Conservation (phyloP, 441 rosid genomes). For the Syzygium malaccense region DNA sequence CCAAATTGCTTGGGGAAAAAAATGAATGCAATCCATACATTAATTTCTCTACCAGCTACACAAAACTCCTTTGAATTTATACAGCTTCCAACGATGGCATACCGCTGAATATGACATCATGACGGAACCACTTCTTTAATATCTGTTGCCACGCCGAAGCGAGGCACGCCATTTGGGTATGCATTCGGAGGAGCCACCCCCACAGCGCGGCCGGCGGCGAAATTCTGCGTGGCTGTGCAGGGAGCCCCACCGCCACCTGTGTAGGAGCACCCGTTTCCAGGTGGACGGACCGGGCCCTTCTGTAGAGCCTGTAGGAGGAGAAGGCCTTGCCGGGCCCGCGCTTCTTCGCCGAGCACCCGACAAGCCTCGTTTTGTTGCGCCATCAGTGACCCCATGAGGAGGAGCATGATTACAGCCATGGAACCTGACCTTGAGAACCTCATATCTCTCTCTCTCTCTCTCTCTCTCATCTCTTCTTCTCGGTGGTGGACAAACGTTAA, state of each 20-base stretch:
- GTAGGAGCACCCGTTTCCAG: neutral
- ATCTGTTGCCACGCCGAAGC: neutral
- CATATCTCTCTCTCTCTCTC: neutral
- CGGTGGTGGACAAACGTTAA: neutral
- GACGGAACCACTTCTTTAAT: neutral
- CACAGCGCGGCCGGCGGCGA: neutral
- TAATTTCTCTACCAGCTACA: neutral
- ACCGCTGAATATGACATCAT: neutral
- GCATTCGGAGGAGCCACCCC: neutral
- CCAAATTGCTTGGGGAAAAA: neutral
- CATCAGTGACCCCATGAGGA: neutral
- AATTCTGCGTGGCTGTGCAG: neutral
- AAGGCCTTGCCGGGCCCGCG: neutral
- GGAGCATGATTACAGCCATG: neutral
- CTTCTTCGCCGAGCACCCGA: neutral
- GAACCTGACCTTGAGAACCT: neutral
- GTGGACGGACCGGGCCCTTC: neutral
- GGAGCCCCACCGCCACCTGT: neutral
- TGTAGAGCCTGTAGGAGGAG: neutral
- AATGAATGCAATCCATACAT: neutral
- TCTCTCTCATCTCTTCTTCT: neutral
- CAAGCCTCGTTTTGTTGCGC: neutral
- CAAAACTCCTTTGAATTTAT: neutral
- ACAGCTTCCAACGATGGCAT: neutral
- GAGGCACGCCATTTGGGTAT: neutral